phyloP scores from a whole-genome alignment of 163 green algal species.

The Scenedesmus sp. region DNA sequence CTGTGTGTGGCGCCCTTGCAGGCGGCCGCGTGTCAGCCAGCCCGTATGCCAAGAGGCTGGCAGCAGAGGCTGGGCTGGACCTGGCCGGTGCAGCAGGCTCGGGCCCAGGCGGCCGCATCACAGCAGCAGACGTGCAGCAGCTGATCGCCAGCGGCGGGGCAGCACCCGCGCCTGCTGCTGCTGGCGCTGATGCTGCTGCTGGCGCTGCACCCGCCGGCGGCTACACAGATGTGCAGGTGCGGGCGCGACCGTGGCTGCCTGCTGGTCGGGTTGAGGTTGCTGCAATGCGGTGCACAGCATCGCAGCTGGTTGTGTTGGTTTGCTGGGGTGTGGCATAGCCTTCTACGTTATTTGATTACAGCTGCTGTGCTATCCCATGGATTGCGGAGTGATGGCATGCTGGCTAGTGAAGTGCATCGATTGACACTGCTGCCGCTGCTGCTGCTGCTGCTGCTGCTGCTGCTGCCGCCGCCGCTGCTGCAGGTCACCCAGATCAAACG shows the following conservation, averaged over 20 bases:
- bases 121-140: constrained; percentile 85
- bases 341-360: too few species aligned
- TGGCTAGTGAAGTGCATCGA: not conserved
- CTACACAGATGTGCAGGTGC: constrained; percentile 46
- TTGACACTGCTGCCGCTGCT: not conserved
- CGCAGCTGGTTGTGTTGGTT: not conserved
- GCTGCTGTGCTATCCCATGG: too few species aligned
- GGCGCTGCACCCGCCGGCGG: constrained; percentile 50
- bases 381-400: not conserved
- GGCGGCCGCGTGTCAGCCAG: constrained; percentile 78
- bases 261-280: not conserved
- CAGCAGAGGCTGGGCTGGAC: constrained; percentile 78
- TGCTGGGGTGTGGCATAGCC: too few species aligned
- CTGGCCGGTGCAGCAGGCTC: constrained; percentile 74
- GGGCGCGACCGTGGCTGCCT: constrained; percentile 49
- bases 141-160: constrained; percentile 64
- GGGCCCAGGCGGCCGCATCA: constrained; percentile 87
- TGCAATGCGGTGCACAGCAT: not conserved
- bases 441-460: constrained; percentile 16
- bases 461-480: constrained; percentile 36
- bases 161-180: constrained; percentile 3
- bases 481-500: constrained; percentile 82
- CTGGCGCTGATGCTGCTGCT: constrained; percentile 33
- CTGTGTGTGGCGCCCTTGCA: too few species aligned
- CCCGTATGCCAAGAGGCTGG: constrained; percentile 88